Evolutionary conservation across 164 flowering plant genomes (phyloP).

Genomic region (Vitis rotundifolia): DNA sequence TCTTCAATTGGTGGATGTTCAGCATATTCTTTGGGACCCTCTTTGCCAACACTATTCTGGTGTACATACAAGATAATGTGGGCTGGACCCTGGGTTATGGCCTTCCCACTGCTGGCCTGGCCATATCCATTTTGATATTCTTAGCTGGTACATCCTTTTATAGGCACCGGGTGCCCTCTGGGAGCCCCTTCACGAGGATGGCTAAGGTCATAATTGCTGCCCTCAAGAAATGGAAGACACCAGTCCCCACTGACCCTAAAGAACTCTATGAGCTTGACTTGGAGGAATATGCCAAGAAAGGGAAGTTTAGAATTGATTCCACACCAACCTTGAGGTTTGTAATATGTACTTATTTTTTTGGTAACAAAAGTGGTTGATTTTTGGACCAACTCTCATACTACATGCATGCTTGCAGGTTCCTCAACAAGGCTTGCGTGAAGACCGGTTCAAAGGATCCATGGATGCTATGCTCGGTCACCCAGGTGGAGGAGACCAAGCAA

Average conservation of each 20-base stretch:
- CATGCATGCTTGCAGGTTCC: conserved; percentile 41
- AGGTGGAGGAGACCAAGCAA: conserved; percentile 72
- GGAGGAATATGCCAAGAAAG: conserved; percentile 41
- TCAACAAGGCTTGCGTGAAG: conserved; percentile 61
- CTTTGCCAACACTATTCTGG: conserved; percentile 70
- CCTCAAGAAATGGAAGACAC: conserved; percentile 41
- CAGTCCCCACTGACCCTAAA: conserved; percentile 51
- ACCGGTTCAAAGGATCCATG: conserved; percentile 46
- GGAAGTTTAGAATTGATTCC: conserved; percentile 48
- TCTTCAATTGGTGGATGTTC: conserved; percentile 92
- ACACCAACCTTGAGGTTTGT: conserved; percentile 54
- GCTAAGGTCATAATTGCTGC: conserved; percentile 64
- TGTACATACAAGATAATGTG: conserved; percentile 73
- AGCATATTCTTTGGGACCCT: conserved; percentile 68
- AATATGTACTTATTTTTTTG: not conserved
- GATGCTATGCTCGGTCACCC: conserved; percentile 59
- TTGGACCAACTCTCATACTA: too few species aligned
- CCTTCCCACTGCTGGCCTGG: conserved; percentile 61
- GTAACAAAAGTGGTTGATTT: too few species aligned
- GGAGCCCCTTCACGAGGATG: conserved; percentile 69
- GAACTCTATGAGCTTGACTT: conserved; percentile 60
- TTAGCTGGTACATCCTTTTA: conserved; percentile 58
- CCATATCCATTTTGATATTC: conserved; percentile 47
- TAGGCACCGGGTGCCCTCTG: conserved; percentile 59
- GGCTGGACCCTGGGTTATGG: conserved; percentile 77